These are phyloP conservation scores for Melampsora abietis-canadensis DNA, from an alignment of 1,284 basidiomycete genomes.

Conservation along the genomic window DNA sequence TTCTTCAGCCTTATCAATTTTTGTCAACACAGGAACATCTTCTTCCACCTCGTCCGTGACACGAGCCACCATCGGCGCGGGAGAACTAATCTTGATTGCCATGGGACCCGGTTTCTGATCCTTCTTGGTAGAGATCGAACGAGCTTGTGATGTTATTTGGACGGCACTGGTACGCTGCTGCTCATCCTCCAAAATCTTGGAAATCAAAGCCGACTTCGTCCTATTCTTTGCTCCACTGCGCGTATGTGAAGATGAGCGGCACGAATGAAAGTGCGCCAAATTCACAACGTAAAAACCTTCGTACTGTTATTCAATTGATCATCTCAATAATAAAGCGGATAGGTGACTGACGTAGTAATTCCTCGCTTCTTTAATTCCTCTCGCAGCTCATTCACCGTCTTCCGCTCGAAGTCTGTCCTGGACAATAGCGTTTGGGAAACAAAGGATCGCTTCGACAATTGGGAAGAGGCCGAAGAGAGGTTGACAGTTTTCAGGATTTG, in stretches of 20 bases:
- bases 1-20: background rate
- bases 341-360: slow-evolving; percentile 17
- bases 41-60: slow-evolving; percentile 7
- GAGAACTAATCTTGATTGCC: slow-evolving; percentile 11
- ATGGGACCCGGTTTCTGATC: background rate
- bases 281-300: too few relatives aligned
- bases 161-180: slow-evolving; percentile 2
- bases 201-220: slow-evolving; percentile 26
- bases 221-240: slow-evolving; percentile 22
- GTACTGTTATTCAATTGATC: too few relatives aligned
- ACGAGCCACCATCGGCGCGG: slow-evolving; percentile 15
- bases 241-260: background rate
- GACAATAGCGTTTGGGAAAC: slow-evolving; percentile 32
- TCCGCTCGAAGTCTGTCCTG: slow-evolving; percentile 14
- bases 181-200: slow-evolving; percentile 25
- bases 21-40: slow-evolving; percentile 2
- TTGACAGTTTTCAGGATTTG: too few relatives aligned
- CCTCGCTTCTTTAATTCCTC: slow-evolving; percentile 31
- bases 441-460: background rate
- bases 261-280: background rate
- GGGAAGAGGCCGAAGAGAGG: too few relatives aligned
- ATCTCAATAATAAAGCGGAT: background rate
- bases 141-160: background rate
- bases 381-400: slow-evolving; percentile 12
- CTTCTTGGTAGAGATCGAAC: slow-evolving; percentile 7